These are phyloP conservation scores for Aspergillus calidoustus DNA, from an alignment of 2,329 filamentous ascomycete genomes.

Conservation along the genomic window DNA sequence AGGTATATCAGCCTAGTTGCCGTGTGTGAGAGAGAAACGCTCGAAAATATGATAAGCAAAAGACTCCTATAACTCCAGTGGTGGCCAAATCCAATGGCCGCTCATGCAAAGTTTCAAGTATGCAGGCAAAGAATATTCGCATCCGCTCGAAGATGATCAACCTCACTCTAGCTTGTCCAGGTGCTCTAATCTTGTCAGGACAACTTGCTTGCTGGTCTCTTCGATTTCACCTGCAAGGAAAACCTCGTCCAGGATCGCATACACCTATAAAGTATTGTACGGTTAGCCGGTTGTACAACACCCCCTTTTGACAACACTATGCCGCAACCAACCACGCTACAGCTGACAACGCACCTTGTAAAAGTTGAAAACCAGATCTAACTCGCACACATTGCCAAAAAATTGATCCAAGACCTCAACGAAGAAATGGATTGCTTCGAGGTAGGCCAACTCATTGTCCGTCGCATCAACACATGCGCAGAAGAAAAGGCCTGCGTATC, in stretches of 20 bases:
- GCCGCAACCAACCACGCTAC: constrained; percentile 1
- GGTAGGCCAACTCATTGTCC: constrained; percentile 95
- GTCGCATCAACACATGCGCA: constrained; percentile 99
- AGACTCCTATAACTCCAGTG: constrained; percentile 26
- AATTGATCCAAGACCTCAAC: constrained; percentile 98
- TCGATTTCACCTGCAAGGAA: constrained; percentile 98
- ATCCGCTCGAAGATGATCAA: background rate
- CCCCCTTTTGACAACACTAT: background rate
- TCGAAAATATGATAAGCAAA: constrained; percentile 13
- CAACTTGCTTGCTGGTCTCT: constrained; percentile 98
- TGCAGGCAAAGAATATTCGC: constrained; percentile 2
- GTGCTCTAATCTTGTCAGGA: constrained; percentile 90
- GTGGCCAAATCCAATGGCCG: constrained; percentile 26
- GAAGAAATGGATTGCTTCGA: constrained; percentile 99
- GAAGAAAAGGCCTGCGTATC: constrained; percentile 98
- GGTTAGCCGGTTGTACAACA: constrained; percentile 17
- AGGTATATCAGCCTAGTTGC: background rate
- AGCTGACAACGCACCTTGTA: constrained; percentile 59
- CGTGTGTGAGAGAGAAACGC: constrained; percentile 8
- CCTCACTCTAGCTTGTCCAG: constrained; percentile 88
- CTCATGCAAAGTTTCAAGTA: constrained; percentile 23
- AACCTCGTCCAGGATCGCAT: constrained; percentile 97
- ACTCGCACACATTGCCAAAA: constrained; percentile 98
- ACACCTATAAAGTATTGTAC: constrained; percentile 63
- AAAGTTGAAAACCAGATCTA: constrained; percentile 81